phyloP scores from a whole-genome alignment of 768 basidiomycete species.

The Tylopilus sp. region DNA sequence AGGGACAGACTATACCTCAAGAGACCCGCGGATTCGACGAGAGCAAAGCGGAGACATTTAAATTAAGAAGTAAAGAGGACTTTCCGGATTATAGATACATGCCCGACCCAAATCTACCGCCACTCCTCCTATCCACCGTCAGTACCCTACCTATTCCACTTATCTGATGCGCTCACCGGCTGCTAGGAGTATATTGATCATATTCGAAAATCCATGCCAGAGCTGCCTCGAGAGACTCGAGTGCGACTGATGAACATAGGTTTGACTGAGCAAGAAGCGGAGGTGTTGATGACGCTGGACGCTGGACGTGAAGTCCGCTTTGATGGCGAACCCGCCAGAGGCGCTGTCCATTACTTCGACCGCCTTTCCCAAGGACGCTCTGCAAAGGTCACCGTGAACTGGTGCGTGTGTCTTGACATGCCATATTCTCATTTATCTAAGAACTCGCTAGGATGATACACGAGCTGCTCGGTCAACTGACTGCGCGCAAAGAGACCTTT shows the following conservation, averaged over 20 bases:
- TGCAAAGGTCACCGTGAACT: slow-evolving; percentile 77
- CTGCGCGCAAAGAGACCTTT: slow-evolving; percentile 54
- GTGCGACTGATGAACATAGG: slow-evolving; percentile 52
- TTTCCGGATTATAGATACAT: slow-evolving; percentile 97
- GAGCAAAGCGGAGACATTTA: slow-evolving; percentile 73
- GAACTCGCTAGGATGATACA: slow-evolving; percentile 72
- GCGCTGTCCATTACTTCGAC: slow-evolving; percentile 82
- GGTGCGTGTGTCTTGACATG: slow-evolving; percentile 44
- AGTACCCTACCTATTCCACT: slow-evolving; percentile 7
- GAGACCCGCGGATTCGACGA: slow-evolving; percentile 94
- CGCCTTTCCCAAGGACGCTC: slow-evolving; percentile 51
- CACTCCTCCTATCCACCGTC: slow-evolving; percentile 56
- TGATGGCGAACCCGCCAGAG: slow-evolving; percentile 50
- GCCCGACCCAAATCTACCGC: slow-evolving; percentile 93
- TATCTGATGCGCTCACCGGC: not conserved
- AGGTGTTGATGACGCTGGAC: slow-evolving; percentile 75
- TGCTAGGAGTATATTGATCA: slow-evolving; percentile 59
- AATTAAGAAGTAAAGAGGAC: slow-evolving; percentile 85
- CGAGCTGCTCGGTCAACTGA: slow-evolving; percentile 78
- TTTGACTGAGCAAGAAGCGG: slow-evolving; percentile 61
- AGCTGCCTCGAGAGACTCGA: slow-evolving; percentile 67
- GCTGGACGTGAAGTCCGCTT: slow-evolving; percentile 57
- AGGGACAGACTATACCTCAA: slow-evolving; percentile 51
- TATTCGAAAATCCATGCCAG: slow-evolving; percentile 58
- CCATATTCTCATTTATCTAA: not conserved